Base-by-base conservation (phyloP, 2,329 filamentous ascomycete genomes). In the Boeremia exigua region DNA sequence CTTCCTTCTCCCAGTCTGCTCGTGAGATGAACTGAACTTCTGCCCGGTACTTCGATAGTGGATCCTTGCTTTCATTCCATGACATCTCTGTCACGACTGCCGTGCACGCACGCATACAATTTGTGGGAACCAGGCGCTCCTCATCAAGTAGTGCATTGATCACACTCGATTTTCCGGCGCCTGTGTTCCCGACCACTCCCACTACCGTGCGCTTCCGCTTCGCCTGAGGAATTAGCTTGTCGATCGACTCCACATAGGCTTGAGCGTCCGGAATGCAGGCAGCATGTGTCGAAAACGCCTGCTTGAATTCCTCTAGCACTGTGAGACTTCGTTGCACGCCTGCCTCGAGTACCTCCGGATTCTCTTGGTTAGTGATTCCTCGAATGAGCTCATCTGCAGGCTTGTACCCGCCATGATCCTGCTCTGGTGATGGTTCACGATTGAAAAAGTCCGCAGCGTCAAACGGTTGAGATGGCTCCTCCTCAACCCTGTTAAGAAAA, bases 131-230 rank as follows among this genome's bases (percentile, higher is more conserved):
- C 14, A 84, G 72, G n/a, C 81, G 77, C 59, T 88, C 84, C 61
- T 88, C 83, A 28, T 87, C 84, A 0, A 88, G 75, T 30, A 88
- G 65, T 0, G 86, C 85, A 62, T 88, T 88, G 68, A 88, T 86
- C 0, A 88, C 75, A 1, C 82, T 85, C 17, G 80, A 84, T 64
- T 88, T 89, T 0, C 86, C 86, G 1, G 83, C 81, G 0, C 86
- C 85, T 0, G 86, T 88, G 49, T 81, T 84, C 0, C 86, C 86
- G 2, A 86, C 80, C 1, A 88, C 81, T 6, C 85, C 86, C 15
- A 88, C 77, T 0, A 87, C 76, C 1, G 78, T 78, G 14, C 75
- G 73, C 10, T 78, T 79, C 25, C 71, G 72, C 5, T 66, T 65
- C 3, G 76, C 73, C 46, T 78, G 75, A 2, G 75, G 69, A 27